These are phyloP conservation scores for Fraxinus velutina DNA, from an alignment of 305 asterid species.

Conservation along the genomic window DNA sequence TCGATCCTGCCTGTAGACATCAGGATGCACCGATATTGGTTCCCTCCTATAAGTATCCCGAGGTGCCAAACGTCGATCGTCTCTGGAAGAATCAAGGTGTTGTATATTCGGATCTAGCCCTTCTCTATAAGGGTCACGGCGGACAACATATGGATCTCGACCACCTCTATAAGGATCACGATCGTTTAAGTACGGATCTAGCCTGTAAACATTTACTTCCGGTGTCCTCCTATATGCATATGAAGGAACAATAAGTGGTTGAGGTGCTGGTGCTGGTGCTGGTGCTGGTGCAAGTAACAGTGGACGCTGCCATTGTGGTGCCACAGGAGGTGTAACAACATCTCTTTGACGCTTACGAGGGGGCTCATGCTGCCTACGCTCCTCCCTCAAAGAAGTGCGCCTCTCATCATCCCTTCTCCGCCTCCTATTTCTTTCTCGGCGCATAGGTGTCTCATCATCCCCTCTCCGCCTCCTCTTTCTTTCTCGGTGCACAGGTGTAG, in stretches of 20 bases:
- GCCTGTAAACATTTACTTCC: conserved; percentile 44
- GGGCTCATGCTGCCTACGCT: conserved; percentile 25
- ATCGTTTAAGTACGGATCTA: conserved; percentile 20
- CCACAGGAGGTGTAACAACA: conserved; percentile 31
- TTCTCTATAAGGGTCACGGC: conserved; percentile 21
- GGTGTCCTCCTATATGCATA: conserved; percentile 43
- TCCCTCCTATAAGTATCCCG: conserved; percentile 30
- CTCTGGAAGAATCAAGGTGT: conserved; percentile 32
- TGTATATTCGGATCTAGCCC: conserved; percentile 27
- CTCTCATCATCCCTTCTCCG: conserved; percentile 3
- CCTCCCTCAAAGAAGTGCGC: conserved; percentile 35
- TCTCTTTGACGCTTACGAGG: conserved; percentile 43
- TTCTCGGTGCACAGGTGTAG: conserved; percentile 20
- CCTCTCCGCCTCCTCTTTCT: not conserved
- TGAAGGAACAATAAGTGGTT: conserved; percentile 30
- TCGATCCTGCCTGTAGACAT: conserved; percentile 29
- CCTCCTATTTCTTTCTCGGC: not conserved
- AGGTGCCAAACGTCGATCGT: conserved; percentile 23
- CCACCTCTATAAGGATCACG: conserved; percentile 30
- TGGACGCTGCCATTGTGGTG: conserved; percentile 17
- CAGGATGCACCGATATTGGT: conserved; percentile 17
- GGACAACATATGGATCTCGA: conserved; percentile 16
- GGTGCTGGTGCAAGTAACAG: conserved; percentile 20
- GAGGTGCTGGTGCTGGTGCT: conserved; percentile 19
- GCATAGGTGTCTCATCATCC: not conserved